A percentile compares a stretch with the other conserved stretches of the same genome.
Conservation (phyloP, 2,329 filamentous ascomycete genomes). For the Aspergillus pseudoglaucus region DNA sequence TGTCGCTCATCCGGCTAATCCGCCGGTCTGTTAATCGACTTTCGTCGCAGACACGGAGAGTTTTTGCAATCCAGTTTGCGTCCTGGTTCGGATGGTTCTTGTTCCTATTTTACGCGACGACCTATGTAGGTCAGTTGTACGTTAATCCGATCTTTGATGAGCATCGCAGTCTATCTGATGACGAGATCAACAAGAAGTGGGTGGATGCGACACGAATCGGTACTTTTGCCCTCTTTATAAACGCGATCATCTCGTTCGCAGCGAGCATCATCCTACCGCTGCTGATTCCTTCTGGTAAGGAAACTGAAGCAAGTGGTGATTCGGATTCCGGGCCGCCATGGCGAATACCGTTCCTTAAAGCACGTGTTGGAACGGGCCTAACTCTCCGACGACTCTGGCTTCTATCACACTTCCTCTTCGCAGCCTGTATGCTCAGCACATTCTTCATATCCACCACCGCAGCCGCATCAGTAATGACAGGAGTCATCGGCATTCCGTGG, state of each 20-base stretch:
- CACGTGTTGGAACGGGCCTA: slow-evolving; percentile 51
- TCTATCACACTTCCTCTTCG: slow-evolving; percentile 75
- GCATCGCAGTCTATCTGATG: slow-evolving; percentile 69
- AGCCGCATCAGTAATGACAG: slow-evolving; percentile 69
- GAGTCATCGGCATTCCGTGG: slow-evolving; percentile 83
- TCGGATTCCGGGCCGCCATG: slow-evolving; percentile 21
- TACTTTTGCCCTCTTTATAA: slow-evolving; percentile 85
- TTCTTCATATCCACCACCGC: slow-evolving; percentile 67
- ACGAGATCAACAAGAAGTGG: slow-evolving; percentile 72
- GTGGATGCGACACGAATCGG: slow-evolving; percentile 80
- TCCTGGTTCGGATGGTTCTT: slow-evolving; percentile 96
- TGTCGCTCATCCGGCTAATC: slow-evolving; percentile 73
- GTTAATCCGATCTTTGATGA: slow-evolving; percentile 71
- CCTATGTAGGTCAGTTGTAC: slow-evolving; percentile 89
- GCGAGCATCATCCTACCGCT: slow-evolving; percentile 81
- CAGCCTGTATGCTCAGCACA: slow-evolving; percentile 73
- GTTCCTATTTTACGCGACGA: slow-evolving; percentile 90
- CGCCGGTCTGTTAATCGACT: slow-evolving; percentile 69
- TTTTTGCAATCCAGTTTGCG: slow-evolving; percentile 76
- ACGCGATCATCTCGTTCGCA: slow-evolving; percentile 74
- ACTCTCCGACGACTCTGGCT: slow-evolving; percentile 88
- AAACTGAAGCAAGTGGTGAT: slow-evolving; percentile 2
- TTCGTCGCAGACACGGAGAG: slow-evolving; percentile 72
- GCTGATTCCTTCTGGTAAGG: slow-evolving; percentile 69
- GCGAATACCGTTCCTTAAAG: slow-evolving; percentile 61